A percentile compares a stretch with the other conserved stretches of the same genome.
Evolutionary conservation across 2,329 filamentous ascomycete species (phyloP).

Genomic region (Sarocladiaceae sp.): DNA sequence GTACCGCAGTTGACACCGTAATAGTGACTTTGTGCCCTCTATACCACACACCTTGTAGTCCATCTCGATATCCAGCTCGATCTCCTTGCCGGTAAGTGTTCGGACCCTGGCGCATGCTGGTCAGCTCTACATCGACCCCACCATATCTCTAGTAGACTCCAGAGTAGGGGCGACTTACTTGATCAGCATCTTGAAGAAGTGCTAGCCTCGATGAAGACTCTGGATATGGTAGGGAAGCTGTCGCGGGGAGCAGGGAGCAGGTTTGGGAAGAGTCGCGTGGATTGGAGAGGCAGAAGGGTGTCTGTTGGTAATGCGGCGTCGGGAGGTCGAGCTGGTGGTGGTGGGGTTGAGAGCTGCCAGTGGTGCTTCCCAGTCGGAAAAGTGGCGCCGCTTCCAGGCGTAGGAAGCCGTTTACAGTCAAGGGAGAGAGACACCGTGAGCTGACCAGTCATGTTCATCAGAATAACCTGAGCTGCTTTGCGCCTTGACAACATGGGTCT

Average conservation of each 20-base stretch:
- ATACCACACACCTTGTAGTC: conserved; percentile 72
- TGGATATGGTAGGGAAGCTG: background rate
- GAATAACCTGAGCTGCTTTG: background rate
- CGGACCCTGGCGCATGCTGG: conserved; percentile 63
- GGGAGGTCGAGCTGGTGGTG: conserved; percentile 1
- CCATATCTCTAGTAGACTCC: background rate
- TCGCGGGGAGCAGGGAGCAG: no score
- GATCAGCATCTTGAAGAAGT: conserved; percentile 40
- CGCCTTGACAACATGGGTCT: background rate
- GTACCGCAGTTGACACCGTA: background rate
- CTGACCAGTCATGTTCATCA: background rate
- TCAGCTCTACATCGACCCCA: conserved; percentile 17
- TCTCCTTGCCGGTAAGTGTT: conserved; percentile 97
- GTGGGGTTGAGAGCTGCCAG: background rate
- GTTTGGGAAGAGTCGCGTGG: conserved; percentile 12
- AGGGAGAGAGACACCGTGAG: background rate
- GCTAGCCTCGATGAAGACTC: background rate
- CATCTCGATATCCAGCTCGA: conserved; percentile 93
- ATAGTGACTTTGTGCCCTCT: background rate
- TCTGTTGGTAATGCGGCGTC: background rate
- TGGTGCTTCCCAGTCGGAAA: background rate
- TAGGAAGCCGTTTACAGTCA: background rate
- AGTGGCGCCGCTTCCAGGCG: background rate
- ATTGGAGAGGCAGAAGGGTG: background rate
- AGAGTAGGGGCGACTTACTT: conserved; percentile 33